These are phyloP conservation scores for Cornus kousa DNA, from an alignment of 148 eudicot species.

Conservation along the genomic window DNA sequence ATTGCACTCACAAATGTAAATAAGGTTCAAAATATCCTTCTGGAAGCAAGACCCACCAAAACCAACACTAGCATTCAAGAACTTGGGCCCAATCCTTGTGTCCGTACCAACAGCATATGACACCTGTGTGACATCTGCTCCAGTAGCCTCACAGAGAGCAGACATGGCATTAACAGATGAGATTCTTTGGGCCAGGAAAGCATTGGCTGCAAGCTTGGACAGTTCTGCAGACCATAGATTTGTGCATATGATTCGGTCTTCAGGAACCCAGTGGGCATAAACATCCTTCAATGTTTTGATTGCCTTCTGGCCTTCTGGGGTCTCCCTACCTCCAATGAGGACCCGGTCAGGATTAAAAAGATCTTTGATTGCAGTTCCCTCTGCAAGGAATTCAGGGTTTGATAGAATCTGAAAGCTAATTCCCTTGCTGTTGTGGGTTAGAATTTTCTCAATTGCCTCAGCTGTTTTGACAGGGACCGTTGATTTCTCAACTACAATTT, in stretches of 20 bases:
- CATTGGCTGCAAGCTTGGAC: slow-evolving; percentile 44
- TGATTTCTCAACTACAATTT: slow-evolving; percentile 43
- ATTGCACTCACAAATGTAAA: slow-evolving; percentile 56
- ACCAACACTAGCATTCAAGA: slow-evolving; percentile 55
- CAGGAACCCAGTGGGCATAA: slow-evolving; percentile 45
- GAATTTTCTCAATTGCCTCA: slow-evolving; percentile 40
- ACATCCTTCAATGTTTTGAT: slow-evolving; percentile 34
- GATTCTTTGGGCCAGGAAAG: slow-evolving; percentile 60
- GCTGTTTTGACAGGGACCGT: slow-evolving; percentile 46
- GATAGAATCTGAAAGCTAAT: slow-evolving; percentile 52
- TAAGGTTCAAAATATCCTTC: slow-evolving; percentile 57
- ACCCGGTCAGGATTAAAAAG: slow-evolving; percentile 40
- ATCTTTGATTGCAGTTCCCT: slow-evolving; percentile 40
- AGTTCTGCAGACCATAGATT: slow-evolving; percentile 46
- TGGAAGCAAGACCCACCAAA: slow-evolving; percentile 70
- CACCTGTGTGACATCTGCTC: slow-evolving; percentile 37
- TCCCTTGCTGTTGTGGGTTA: slow-evolving; percentile 59
- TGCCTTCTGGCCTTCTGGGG: slow-evolving; percentile 43
- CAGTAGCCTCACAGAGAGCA: slow-evolving; percentile 54
- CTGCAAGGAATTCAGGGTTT: slow-evolving; percentile 44
- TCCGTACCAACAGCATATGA: slow-evolving; percentile 40
- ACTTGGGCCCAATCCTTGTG: slow-evolving; percentile 54
- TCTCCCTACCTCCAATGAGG: slow-evolving; percentile 42
- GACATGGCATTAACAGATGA: slow-evolving; percentile 67
- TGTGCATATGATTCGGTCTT: slow-evolving; percentile 29